Base-by-base conservation (phyloP, 2,329 filamentous ascomycete species). In the Cercospora zeina region DNA sequence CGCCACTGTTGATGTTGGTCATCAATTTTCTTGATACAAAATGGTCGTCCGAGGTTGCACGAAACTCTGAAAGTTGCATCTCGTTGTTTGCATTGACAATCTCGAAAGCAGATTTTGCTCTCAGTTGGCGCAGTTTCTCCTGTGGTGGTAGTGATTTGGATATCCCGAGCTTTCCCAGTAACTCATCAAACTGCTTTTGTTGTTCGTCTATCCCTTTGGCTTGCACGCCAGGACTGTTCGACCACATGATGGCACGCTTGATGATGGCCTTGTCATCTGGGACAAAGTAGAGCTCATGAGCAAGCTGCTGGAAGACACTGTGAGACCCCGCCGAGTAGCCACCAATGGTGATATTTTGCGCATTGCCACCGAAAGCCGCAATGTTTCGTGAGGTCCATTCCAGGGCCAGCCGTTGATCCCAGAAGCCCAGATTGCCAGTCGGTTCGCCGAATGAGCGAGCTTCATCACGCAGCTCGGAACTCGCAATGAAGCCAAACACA, bases 301-400 rank as follows among this genome's bases (percentile, higher is more conserved):
- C 79, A 2, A 86, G 71, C 70, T 86, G 84, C 59, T 85, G 79
- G 67, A 85, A 86, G 1, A 80, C 77, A 2, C 81, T 83, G 67
- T 85, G 82, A 2, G 82, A 77, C 1, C 83, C 83, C 1, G 84
- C 84, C 3, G 82, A 84, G 66, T 86, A 85, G 2, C 83, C 83
- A 2, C 75, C 79, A 16, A 85, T 74, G 0, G 82, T 84, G 59
- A 85, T 82, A 60, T 82, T 81, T 2, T 73, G 71, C 0, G 76
- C 68, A 69, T 84, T 74, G 2, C 82, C 82, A 0, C 79, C 80
- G 60, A 85, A 83, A 24, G 78, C 76, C 39, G 66, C 72, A 54
- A 83, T 78, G 61, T 83, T 80, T 45, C 81, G 76, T 63, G 76
- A 75, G 3, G 80, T 82, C 83, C 83, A 85, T 69, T 85, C 81